Evolutionary conservation across 257 asterid species (phyloP), one percentile per base, ranked within the genome.

Genomic region (Hygrophila difformis): DNA sequence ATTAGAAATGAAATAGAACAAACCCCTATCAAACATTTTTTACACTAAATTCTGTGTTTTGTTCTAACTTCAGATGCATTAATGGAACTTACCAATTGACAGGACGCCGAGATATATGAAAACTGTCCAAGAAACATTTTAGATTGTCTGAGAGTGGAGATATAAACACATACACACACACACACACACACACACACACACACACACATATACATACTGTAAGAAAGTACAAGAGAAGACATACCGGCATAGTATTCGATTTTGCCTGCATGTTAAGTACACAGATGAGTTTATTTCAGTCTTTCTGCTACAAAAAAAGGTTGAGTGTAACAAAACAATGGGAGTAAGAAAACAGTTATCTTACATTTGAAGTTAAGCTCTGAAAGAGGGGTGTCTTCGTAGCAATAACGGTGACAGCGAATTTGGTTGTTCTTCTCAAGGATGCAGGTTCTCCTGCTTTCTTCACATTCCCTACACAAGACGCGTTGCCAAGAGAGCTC

Each of bases 201-300:
- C 11, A 20, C n/a, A n/a, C n/a, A 39, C 9, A 44, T 52, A 11
- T 26, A 34, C n/a, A 11, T 18, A 29, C 12, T 10, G 20, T 34
- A 21, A 18, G 18, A 36, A 18, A 12, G 14, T 8, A 20, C 29
- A 55, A 7, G 15, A 8, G 37, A 49, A 8, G 44, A 44, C 72
- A 56, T 50, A 67, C 70, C 19, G 11, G 5, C 61, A 13, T 63
- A 69, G 58, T 41, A 70, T 39, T 57, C 48, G 40, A 69, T 19
- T 35, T 49, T 57, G 63, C 81, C 81, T 77, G 81, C 78, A 76
- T 60, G 39, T 44, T 20, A 50, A 39, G 12, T 12, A 14, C 15
- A 53, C 8, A 48, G 53, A 48, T 53, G 34, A 75, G 52, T 51
- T 31, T 22, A 5, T 5, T 9, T 23, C 13, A 48, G 18, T 6